Base-by-base conservation (phyloP, 164 flowering plant species). In the Nymphaea colorata region DNA sequence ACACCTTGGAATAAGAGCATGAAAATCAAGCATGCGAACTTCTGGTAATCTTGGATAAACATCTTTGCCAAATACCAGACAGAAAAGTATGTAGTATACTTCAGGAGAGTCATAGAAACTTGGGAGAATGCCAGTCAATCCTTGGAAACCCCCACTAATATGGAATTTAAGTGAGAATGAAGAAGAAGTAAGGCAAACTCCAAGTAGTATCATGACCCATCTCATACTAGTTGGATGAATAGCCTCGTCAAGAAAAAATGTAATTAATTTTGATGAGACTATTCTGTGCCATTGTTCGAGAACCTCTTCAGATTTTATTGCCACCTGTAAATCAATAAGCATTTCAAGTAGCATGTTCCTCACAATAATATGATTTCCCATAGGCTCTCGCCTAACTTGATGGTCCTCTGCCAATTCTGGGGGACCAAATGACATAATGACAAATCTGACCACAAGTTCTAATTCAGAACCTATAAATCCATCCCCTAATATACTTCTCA, bases 211-310 rank as follows among this genome's bases (percentile, higher is more conserved):
- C 96, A 92, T 92, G 67, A 95, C 79, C 99, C 99, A 92, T 77
- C 97, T 91, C 98, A 95, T 95, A 75, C 99, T 95, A 62, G 98
- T 85, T 12, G 98, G 97, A 78, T 95, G 98, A 76, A 92, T 93
- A 75, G 98, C 90, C 82, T 95, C 98, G 75, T 95, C 99, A 76
- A 95, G 91, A 71, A 90, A 95, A 82, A 85, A 92, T 67, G 98
- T 93, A 59, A 95, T 83, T 70, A 95, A 78, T 80, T 93, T 90
- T 60, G 97, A 87, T 67, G 99, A 95, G 59, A 95, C 97, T 73
- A 85, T 85, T 78, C 85, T 92, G 76, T 95, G 99, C 99, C 99
- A 95, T 77, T 84, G 98, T 77, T 95, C 99, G 64, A 89, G 91
- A 82, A 86, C 76, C 66, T 95, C 99, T 71, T 88, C 96, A 12